Evolutionary conservation across 169 alveolate genomes (phyloP), one percentile per base, ranked within the genome.

Genomic region (Perkinsus marinus): DNA sequence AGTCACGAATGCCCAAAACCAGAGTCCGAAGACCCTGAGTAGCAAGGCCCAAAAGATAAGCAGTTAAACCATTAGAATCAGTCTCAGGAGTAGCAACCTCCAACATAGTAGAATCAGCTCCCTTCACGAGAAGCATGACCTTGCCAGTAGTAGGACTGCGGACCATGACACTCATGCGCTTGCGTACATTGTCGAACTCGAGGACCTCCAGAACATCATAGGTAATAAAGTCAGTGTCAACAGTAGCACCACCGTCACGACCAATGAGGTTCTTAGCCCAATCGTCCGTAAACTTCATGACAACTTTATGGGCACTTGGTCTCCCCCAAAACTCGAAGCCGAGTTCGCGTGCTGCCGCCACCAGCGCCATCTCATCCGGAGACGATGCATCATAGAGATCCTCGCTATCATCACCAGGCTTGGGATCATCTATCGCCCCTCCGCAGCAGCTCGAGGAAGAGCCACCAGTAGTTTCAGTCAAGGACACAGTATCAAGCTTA

Each of bases 151-250:
- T 13, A 19, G 34, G 9, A 57, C 79, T 57, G 34, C n/a, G n/a
- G n/a, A n/a, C n/a, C n/a, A n/a, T n/a, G 10, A 98, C 98, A 41
- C 98, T 96, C 99, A 98, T 97, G 91, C 99, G 94, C 94, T 98
- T 98, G 46, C 99, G 94, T 69, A 95, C 96, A 90, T 97, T 95
- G 90, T 98, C 98, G 93, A 98, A 98, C 90, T 98, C 96, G 89
- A 98, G 93, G 16, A 97, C 97, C 93, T 98, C 98, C 90, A 97
- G 92, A 17, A 98, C 94, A n/a, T 57, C 34, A 19, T 13, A 13
- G 34, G 22, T 16, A 2, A 7, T 57, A 57, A 0, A 19, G 22
- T 6, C 22, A 57, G 37, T 57, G 79, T 16, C 22, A 57, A 19
- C 0, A 16, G 22, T 57, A 57, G 79, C 34, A 57, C 22, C 34